Evolutionary conservation across 2,329 filamentous ascomycete genomes (phyloP).

Genomic region (Fusarium brevicatenulatum): DNA sequence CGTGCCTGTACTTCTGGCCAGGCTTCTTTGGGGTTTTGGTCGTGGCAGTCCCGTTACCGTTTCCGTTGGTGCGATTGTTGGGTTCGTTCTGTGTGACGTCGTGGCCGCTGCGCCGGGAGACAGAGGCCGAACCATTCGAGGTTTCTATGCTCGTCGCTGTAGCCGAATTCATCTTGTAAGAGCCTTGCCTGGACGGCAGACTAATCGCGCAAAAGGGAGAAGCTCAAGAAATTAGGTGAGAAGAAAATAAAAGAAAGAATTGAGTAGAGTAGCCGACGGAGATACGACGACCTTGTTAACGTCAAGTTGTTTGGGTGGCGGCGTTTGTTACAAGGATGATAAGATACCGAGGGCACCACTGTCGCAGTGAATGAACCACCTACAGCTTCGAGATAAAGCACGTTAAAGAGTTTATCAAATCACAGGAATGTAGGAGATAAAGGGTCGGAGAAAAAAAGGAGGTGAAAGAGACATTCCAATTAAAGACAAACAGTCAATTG

Average conservation of each 20-base stretch:
- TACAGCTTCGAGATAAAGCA: conserved; percentile 29
- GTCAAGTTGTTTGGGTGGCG: conserved; percentile 32
- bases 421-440: conserved; percentile 37
- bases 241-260: conserved; percentile 2
- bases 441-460: conserved; percentile 13
- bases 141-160: conserved; percentile 51
- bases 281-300: conserved; percentile 21
- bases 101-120: conserved; percentile 42
- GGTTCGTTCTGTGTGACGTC: conserved; percentile 44
- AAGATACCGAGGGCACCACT: conserved; percentile 29
- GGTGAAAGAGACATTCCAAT: conserved; percentile 14
- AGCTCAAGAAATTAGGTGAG: neutral
- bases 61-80: conserved; percentile 34
- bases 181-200: conserved; percentile 31
- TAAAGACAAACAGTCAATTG: conserved; percentile 15
- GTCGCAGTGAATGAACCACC: conserved; percentile 30
- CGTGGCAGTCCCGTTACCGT: conserved; percentile 40
- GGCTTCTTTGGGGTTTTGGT: conserved; percentile 34
- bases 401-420: conserved; percentile 22
- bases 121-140: conserved; percentile 41
- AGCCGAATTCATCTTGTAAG: conserved; percentile 53
- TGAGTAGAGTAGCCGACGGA: conserved; percentile 6
- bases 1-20: conserved; percentile 82
- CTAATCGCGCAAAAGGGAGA: neutral
- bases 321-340: conserved; percentile 32